phyloP scores from a whole-genome alignment of 306 rosid species.

The Trifolium subterraneum region DNA sequence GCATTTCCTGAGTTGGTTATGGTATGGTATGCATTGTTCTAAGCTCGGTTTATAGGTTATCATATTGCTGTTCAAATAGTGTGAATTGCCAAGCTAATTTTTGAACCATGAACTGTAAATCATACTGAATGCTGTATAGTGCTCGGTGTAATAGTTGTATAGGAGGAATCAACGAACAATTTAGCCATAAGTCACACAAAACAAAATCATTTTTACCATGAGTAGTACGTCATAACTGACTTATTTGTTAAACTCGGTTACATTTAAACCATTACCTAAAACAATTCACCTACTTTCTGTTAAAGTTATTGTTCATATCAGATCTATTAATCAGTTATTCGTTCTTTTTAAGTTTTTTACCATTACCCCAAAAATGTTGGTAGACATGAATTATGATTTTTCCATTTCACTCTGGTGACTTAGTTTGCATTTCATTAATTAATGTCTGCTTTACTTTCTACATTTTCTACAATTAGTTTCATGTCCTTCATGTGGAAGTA shows the following conservation, averaged over 20 bases:
- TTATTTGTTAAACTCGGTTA: neutral
- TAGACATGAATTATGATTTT: slow-evolving; percentile 1
- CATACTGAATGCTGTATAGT: slow-evolving; percentile 5
- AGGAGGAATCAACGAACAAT: neutral
- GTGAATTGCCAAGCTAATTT: slow-evolving; percentile 12
- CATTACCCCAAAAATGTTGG: neutral
- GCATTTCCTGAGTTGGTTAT: slow-evolving; percentile 27
- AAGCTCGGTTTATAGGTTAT: neutral
- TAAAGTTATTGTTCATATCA: slow-evolving; percentile 9
- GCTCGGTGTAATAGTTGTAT: neutral
- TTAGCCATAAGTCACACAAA: neutral
- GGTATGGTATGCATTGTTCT: neutral
- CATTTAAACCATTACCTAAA: neutral
- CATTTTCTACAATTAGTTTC: slow-evolving; percentile 23
- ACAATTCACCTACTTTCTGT: slow-evolving; percentile 17
- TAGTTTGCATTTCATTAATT: slow-evolving; percentile 3
- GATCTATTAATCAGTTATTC: neutral
- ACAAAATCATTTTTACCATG: neutral
- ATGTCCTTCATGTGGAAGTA: slow-evolving; percentile 12
- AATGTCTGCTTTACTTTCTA: slow-evolving; percentile 2
- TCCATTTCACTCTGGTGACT: neutral
- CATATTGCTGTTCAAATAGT: neutral
- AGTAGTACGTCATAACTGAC: slow-evolving; percentile 6
- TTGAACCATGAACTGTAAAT: slow-evolving; percentile 1
- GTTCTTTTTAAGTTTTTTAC: neutral